phyloP scores from a whole-genome alignment of 2,329 filamentous ascomycete species.

The Raffaelea arxii region DNA sequence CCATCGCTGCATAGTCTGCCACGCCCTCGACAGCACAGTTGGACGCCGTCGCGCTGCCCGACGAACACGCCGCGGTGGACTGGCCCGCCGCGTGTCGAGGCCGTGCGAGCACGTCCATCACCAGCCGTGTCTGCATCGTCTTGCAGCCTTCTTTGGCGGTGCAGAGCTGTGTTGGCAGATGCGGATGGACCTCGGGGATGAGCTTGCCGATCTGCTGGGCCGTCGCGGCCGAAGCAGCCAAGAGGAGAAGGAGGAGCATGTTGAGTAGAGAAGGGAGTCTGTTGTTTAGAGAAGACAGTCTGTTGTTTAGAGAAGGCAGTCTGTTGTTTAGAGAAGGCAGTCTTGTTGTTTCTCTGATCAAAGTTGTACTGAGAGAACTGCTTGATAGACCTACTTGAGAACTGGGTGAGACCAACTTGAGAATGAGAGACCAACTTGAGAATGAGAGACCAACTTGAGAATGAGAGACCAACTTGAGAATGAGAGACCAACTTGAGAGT shows the following conservation, averaged over 20 bases:
- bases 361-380: too few species aligned
- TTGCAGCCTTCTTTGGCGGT: slow-evolving; percentile 15
- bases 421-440: too few species aligned
- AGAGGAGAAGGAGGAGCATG: background rate
- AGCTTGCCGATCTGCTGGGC: slow-evolving; percentile 11
- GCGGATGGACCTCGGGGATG: slow-evolving; percentile 16
- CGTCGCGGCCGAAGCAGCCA: too few species aligned
- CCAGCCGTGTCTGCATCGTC: slow-evolving; percentile 12
- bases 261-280: background rate
- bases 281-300: background rate
- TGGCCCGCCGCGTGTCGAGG: slow-evolving; percentile 13
- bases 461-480: too few species aligned
- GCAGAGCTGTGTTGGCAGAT: slow-evolving; percentile 16
- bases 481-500: too few species aligned
- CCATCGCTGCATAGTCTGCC: slow-evolving; percentile 28
- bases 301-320: too few species aligned
- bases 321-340: too few species aligned
- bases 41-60: slow-evolving; percentile 19
- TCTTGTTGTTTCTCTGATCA: too few species aligned
- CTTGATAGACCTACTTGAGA: too few species aligned
- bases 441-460: too few species aligned
- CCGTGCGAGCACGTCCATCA: slow-evolving; percentile 15
- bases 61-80: slow-evolving; percentile 11
- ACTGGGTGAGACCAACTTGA: too few species aligned
- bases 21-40: slow-evolving; percentile 42